Evolutionary conservation across 2,329 filamentous ascomycete species (phyloP).

Genomic region (Biscogniauxia mediterranea): DNA sequence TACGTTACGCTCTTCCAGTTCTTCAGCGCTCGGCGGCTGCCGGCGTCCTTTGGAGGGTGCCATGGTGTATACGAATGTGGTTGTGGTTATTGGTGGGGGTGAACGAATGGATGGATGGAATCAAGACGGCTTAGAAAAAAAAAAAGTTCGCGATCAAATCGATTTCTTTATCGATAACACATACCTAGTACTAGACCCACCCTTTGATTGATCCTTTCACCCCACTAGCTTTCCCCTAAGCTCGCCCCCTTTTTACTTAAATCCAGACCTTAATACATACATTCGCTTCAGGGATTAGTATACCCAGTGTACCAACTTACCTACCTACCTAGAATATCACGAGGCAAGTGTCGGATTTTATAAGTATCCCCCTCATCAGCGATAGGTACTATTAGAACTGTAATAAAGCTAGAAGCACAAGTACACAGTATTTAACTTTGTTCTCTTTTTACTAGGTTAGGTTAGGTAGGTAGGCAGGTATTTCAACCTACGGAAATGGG

Average conservation of each 20-base stretch:
- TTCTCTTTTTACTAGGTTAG: too few species aligned
- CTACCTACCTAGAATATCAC: not conserved
- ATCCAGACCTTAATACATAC: not conserved
- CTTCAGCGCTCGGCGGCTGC: constrained; percentile 21
- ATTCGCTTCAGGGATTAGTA: not conserved
- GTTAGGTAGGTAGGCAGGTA: too few species aligned
- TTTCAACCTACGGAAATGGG: too few species aligned
- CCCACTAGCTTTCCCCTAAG: constrained; percentile 13
- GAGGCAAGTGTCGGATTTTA: not conserved
- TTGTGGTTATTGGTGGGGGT: constrained; percentile 24
- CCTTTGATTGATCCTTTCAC: constrained; percentile 7
- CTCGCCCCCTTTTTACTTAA: constrained; percentile 1
- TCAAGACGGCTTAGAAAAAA: constrained; percentile 20
- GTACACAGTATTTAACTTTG: too few species aligned
- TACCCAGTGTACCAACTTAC: not conserved
- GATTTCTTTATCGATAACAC: constrained; percentile 23
- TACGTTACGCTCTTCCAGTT: constrained; percentile 32
- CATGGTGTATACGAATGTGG: constrained; percentile 25
- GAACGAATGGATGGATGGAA: constrained; percentile 9
- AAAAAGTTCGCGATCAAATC: constrained; percentile 20
- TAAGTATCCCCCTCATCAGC: too few species aligned
- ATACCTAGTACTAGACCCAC: constrained; percentile 9
- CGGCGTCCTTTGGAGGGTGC: constrained; percentile 29
- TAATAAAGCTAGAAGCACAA: too few species aligned
- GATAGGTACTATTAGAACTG: too few species aligned